Conservation (phyloP, 495 filamentous ascomycete species). For the Talaromyces nanjingensis region DNA sequence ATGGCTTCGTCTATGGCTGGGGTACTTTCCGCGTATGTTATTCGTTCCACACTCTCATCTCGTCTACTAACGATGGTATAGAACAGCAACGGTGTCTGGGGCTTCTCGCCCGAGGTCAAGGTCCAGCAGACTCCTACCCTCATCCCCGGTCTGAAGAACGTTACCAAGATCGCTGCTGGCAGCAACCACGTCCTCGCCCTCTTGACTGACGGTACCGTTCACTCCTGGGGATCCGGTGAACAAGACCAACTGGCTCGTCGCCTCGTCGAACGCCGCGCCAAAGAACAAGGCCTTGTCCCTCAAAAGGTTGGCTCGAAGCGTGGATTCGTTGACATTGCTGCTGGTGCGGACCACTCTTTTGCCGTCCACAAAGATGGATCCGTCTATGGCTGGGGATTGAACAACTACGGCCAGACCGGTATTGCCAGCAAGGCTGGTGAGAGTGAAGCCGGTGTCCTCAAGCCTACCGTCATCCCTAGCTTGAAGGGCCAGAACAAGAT, state of each 20-base stretch:
- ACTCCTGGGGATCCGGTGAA: constrained; percentile 66
- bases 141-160: constrained; percentile 51
- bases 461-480: constrained; percentile 41
- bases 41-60: neutral
- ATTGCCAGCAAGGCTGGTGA: constrained; percentile 51
- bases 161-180: constrained; percentile 54
- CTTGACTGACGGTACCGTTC: constrained; percentile 57
- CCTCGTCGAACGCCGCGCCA: constrained; percentile 56
- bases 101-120: constrained; percentile 44
- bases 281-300: constrained; percentile 48
- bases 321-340: constrained; percentile 48
- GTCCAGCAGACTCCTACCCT: constrained; percentile 37
- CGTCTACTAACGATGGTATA: constrained; percentile 17
- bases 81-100: constrained; percentile 63
- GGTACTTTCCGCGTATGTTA: constrained; percentile 58
- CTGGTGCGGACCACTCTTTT: constrained; percentile 67
- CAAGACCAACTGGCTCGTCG: constrained; percentile 70
- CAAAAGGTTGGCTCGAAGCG: constrained; percentile 52
- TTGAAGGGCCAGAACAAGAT: constrained; percentile 44
- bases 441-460: constrained; percentile 34
- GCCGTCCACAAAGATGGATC: constrained; percentile 54
- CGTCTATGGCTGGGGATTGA: constrained; percentile 68
- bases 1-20: constrained; percentile 64
- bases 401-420: constrained; percentile 68
- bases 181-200: constrained; percentile 68